Base-by-base conservation (phyloP, 768 basidiomycete genomes). In the Boletus bicolor region DNA sequence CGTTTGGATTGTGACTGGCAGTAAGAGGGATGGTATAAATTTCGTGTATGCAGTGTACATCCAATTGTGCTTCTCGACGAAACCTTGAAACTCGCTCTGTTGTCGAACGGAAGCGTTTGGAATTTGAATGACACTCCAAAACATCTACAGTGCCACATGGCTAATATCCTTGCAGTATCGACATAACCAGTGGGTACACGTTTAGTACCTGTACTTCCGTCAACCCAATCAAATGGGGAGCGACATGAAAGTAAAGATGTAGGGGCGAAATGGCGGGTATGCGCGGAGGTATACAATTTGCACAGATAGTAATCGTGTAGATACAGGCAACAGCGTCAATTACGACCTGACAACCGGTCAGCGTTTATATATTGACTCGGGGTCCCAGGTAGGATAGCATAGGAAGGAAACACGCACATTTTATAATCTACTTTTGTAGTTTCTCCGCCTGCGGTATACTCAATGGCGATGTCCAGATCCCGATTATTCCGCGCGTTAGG, bases 401-500 rank as follows among this genome's bases (percentile, higher is more conserved):
- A 21, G 55, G 64, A 68, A 61, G 61, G 59, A 65, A 68, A 55
- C 59, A 86, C 91, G 83, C 80, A 93, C 91, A 93, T 93, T 77
- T 91, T 92, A 72, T 91, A 93, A 6, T 86, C 76, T 61, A 91
- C 76, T 69, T 41, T 61, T 53, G 47, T 60, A 57, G 44, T 59
- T 49, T 63, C 71, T 46, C 58, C 68, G 28, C 58, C 62, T 21
- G 79, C 68, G 65, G 83, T 76, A 76, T 94, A 97, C 52, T 82
- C 75, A 64, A 98, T 82, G 24, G 72, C 72, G 71, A 99, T 98
- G 71, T 98, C 97, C 44, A 99, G 79, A 68, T 99, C 97, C 44
- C 97, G 88, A 71, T 91, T 91, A 76, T 99, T 99, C 62, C 89
- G 84, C 44, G 81, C 79, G 73, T 99, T 99, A 21, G 97, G 97